Conservation (phyloP, 768 basidiomycete genomes). For the Hortiboletus flavorubellus region DNA sequence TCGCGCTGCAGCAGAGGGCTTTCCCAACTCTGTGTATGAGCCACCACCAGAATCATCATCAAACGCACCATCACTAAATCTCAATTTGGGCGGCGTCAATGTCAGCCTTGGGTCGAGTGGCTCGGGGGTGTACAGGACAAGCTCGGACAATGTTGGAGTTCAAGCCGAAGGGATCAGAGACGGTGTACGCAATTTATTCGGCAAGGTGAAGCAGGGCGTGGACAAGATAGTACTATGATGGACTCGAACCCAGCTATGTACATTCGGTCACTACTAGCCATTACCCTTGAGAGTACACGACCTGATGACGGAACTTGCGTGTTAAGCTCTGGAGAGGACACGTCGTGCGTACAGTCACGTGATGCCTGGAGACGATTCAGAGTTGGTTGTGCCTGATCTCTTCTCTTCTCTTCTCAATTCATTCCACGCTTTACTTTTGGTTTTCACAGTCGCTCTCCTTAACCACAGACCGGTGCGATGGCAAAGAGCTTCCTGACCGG, state of each 20-base stretch:
- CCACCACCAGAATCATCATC: conserved; percentile 72
- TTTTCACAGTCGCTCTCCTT: conserved; percentile 13
- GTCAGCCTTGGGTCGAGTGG: conserved; percentile 83
- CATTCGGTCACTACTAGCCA: not conserved
- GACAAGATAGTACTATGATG: conserved; percentile 47
- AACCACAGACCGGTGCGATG: conserved; percentile 42
- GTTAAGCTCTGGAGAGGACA: conserved; percentile 12
- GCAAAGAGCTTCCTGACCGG: conserved; percentile 73
- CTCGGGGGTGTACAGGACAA: conserved; percentile 81
- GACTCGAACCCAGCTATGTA: not conserved
- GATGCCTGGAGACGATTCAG: not conserved
- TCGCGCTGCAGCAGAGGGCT: conserved; percentile 60
- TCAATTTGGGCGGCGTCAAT: conserved; percentile 90
- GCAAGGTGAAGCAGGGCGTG: conserved; percentile 85
- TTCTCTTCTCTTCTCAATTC: not conserved
- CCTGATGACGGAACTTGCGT: not conserved
- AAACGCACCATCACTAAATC: conserved; percentile 76
- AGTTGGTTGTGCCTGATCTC: not conserved
- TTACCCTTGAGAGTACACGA: not conserved
- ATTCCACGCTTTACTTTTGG: conserved; percentile 7
- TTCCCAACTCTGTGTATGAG: conserved; percentile 65
- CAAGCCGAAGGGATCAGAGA: conserved; percentile 89
- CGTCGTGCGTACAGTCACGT: conserved; percentile 27
- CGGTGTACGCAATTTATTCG: conserved; percentile 83
- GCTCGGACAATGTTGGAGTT: conserved; percentile 66